These are phyloP conservation scores for Uronychia binucleata DNA, from an alignment of 73 alveolate species.

Conservation along the genomic window DNA sequence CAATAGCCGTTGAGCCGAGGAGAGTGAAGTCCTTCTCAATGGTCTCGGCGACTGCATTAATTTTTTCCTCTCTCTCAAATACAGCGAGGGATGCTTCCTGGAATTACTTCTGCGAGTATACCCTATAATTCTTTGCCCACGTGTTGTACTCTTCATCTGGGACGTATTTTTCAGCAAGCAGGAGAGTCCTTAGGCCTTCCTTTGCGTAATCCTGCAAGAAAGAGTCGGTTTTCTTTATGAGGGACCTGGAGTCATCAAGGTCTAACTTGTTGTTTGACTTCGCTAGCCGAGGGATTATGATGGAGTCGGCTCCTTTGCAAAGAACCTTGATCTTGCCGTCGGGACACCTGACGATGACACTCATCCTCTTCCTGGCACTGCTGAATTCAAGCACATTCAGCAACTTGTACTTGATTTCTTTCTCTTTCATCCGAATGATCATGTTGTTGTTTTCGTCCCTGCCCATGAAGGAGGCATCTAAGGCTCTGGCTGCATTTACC, in stretches of 20 bases:
- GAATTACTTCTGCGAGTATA: neutral
- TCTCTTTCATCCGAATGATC: slow-evolving; percentile 28
- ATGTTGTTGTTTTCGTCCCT: slow-evolving; percentile 84
- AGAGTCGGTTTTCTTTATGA: slow-evolving; percentile 45
- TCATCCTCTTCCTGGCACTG: slow-evolving; percentile 96
- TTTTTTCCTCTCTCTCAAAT: slow-evolving; percentile 73
- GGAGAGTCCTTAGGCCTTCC: slow-evolving; percentile 93
- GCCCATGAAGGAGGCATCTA: slow-evolving; percentile 80
- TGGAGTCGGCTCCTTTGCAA: slow-evolving; percentile 95
- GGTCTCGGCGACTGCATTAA: slow-evolving; percentile 73
- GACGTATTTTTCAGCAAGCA: slow-evolving; percentile 89
- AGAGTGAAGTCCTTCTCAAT: slow-evolving; percentile 83
- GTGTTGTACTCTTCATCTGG: slow-evolving; percentile 78
- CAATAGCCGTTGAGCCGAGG: slow-evolving; percentile 94
- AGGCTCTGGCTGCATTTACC: slow-evolving; percentile 84
- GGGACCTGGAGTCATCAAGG: too few species aligned
- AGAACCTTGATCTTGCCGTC: slow-evolving; percentile 78
- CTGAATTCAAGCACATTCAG: slow-evolving; percentile 88
- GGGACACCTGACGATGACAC: slow-evolving; percentile 74
- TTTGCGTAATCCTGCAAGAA: slow-evolving; percentile 84
- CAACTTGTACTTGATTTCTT: slow-evolving; percentile 62
- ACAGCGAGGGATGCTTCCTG: slow-evolving; percentile 65
- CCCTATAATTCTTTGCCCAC: slow-evolving; percentile 76
- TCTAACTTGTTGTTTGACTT: neutral
- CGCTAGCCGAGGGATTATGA: slow-evolving; percentile 57